Evolutionary conservation across 1,139 yeast genomes (phyloP).

Genomic region (Williopsis jadinii): DNA sequence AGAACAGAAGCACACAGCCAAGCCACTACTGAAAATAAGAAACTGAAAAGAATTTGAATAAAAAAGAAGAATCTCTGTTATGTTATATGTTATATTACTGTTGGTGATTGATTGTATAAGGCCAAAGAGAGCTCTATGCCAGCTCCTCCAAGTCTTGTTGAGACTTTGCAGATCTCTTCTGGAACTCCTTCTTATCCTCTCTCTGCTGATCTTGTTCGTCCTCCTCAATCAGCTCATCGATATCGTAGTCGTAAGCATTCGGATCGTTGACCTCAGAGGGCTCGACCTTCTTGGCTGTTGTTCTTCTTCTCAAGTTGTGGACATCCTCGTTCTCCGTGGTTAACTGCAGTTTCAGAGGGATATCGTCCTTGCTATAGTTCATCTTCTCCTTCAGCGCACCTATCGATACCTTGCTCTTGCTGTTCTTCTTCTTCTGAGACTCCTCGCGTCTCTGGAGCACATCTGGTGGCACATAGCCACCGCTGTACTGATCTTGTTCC

Average conservation of each 20-base stretch:
- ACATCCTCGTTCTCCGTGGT: not conserved
- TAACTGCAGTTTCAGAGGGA: constrained; percentile 18
- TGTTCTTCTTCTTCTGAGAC: constrained; percentile 3
- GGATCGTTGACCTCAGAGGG: not conserved
- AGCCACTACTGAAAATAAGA: not conserved
- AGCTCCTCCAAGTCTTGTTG: constrained; percentile 17
- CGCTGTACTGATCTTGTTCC: not conserved
- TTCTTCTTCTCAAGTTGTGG: constrained; percentile 14
- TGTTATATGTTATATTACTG: too few relatives aligned
- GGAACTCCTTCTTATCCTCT: constrained; percentile 10
- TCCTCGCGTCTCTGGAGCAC: constrained; percentile 12
- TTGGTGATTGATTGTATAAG: too few relatives aligned
- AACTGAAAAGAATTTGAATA: too few relatives aligned
- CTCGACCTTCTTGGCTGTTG: constrained; percentile 1
- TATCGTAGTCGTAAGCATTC: constrained; percentile 19
- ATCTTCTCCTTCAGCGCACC: constrained; percentile 6
- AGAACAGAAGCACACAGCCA: constrained; percentile 9
- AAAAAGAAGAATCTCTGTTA: too few relatives aligned
- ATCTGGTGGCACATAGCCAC: constrained; percentile 20
- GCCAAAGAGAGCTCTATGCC: constrained; percentile 1
- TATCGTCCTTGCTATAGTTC: constrained; percentile 13
- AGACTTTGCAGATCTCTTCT: constrained; percentile 11
- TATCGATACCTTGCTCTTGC: constrained; percentile 6
- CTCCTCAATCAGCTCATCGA: constrained; percentile 19
- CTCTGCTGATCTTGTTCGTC: constrained; percentile 12